A percentile compares a stretch with the other conserved stretches of the same genome.
phyloP scores from a whole-genome alignment of 208 protist species.

The Vickermania spadyakhi region DNA sequence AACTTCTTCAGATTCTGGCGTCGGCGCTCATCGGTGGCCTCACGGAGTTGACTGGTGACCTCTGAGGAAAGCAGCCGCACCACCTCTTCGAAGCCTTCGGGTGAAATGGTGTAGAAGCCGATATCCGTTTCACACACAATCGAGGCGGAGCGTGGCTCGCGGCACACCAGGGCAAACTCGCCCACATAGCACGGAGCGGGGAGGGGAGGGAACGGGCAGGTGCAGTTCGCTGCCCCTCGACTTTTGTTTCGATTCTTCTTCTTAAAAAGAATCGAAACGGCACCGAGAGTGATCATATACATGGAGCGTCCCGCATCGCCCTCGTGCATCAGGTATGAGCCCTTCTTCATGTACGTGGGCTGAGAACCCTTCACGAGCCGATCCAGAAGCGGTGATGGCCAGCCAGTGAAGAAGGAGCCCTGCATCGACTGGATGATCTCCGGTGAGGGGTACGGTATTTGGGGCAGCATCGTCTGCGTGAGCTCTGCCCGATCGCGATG shows the following conservation, averaged over 20 bases:
- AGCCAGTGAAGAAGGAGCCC: conserved; percentile 78
- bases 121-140: conserved; percentile 82
- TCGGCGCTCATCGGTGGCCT: conserved; percentile 77
- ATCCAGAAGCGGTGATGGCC: conserved; percentile 60
- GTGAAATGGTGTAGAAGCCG: conserved; percentile 65
- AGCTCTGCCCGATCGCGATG: conserved; percentile 26
- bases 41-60: conserved; percentile 68
- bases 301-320: conserved; percentile 82
- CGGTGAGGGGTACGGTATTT: conserved; percentile 69
- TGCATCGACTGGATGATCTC: conserved; percentile 77
- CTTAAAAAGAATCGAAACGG: conserved; percentile 53
- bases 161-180: conserved; percentile 85
- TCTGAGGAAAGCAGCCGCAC: conserved; percentile 53
- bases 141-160: conserved; percentile 76
- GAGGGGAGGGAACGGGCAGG: conserved; percentile 51
- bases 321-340: conserved; percentile 81
- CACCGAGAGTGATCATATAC: conserved; percentile 80
- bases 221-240: conserved; percentile 54
- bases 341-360: conserved; percentile 44
- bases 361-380: conserved; percentile 48
- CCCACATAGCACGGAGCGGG: conserved; percentile 81
- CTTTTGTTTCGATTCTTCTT: conserved; percentile 67
- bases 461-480: conserved; percentile 34
- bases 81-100: conserved; percentile 79
- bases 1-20: conserved; percentile 75